Evolutionary conservation across 495 filamentous ascomycete species (phyloP), one percentile per base, ranked within the genome.

Genomic region (Bryoglossum gracile): DNA sequence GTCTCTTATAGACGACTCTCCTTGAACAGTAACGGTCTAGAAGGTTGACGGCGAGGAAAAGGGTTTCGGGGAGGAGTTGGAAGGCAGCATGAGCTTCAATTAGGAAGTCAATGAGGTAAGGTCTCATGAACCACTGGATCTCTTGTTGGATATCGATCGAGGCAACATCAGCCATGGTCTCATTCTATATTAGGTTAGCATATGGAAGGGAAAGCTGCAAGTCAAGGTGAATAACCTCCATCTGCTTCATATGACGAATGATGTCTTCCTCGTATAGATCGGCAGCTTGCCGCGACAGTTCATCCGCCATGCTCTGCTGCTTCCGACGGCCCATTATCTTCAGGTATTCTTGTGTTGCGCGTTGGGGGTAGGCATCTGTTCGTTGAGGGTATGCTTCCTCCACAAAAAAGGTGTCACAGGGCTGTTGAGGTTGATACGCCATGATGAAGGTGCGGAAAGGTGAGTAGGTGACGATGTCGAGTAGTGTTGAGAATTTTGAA

Each of bases 71-170:
- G 13, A 96, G 75, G 6, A 99, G 81, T 48, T 87, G 84, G 71
- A 96, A 99, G 14, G 90, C 90, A 50, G 82, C 82, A 63, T 99
- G 94, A 35, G 92, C 92, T 76, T 99, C 92, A 59, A 96, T 85
- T 44, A 99, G 78, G 72, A 99, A 99, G 71, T 99, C 92, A 55
- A 99, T 82, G 22, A 99, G 82, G 64, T 95, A 99, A 0, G 92
- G 91, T 56, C 92, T 77, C 92, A 99, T 99, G 72, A 90, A 96
- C 94, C 94, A 99, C 62, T 96, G 88, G 47, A 99, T 97, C 71
- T 99, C 92, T 38, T 89, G 86, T 67, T 99, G 92, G 64, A 97
- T 94, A 57, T 99, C 92, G 65, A 99, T 99, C 14, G 91, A 88
- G 57, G 89, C 89, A 60, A 94, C 88, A 63, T 99, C 94, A 24